These are phyloP conservation scores for Aspergillus terreus DNA, from an alignment of 2,329 filamentous ascomycete species.

Conservation along the genomic window DNA sequence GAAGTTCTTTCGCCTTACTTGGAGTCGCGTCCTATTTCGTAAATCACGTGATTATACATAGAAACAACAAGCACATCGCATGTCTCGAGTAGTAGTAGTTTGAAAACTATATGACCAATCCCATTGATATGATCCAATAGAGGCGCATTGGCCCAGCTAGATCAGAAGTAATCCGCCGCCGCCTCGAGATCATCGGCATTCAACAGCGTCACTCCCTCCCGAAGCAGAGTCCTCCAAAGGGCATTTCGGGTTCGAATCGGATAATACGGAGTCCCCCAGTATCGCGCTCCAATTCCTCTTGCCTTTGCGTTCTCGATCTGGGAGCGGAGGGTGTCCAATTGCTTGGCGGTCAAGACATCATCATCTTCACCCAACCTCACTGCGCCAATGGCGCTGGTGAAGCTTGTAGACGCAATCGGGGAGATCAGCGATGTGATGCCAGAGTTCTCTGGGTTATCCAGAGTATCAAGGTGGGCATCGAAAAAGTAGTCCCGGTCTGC, in stretches of 20 bases:
- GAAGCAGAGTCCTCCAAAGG: conserved; percentile 55
- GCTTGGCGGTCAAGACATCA: conserved; percentile 29
- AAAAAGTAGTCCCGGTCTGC: conserved; percentile 56
- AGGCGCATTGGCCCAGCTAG: background rate
- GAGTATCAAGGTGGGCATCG: conserved; percentile 52
- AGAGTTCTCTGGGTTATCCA: conserved; percentile 37
- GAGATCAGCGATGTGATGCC: conserved; percentile 49
- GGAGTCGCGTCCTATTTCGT: background rate
- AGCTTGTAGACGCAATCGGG: conserved; percentile 54
- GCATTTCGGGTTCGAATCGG: conserved; percentile 57
- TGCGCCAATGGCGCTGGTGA: conserved; percentile 40
- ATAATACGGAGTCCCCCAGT: conserved; percentile 62
- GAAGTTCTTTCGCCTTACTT: conserved; percentile 1
- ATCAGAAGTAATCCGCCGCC: conserved; percentile 38
- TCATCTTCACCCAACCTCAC: conserved; percentile 35
- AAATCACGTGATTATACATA: background rate
- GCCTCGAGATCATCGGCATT: conserved; percentile 62
- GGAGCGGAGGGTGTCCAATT: conserved; percentile 47
- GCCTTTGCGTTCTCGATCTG: conserved; percentile 54
- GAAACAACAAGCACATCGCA: too few relatives aligned
- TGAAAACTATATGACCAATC: too few relatives aligned
- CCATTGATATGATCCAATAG: too few relatives aligned
- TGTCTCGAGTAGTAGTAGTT: too few relatives aligned
- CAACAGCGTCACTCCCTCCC: conserved; percentile 58
- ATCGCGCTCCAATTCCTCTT: conserved; percentile 57